A percentile compares a stretch with the other conserved stretches of the same genome.
These are phyloP conservation scores for Seiridium unicorne DNA, from an alignment of 2,329 filamentous ascomycete species.

Conservation along the genomic window DNA sequence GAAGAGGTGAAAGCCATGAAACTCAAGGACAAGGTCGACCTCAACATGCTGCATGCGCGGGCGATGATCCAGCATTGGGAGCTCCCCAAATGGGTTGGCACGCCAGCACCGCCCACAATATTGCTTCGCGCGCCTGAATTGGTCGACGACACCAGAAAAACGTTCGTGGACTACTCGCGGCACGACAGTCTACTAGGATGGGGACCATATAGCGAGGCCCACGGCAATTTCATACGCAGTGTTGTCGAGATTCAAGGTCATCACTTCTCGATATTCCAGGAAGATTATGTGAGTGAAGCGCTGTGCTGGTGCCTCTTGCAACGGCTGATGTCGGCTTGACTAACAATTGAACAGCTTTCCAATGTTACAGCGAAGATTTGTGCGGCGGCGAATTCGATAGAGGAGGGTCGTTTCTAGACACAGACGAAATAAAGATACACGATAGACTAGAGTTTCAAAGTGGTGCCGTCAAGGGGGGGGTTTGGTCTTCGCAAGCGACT, in stretches of 20 bases:
- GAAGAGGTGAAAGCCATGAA: constrained; percentile 26
- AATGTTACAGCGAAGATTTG: constrained; percentile 23
- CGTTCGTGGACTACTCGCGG: constrained; percentile 43
- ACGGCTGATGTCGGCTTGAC: not conserved
- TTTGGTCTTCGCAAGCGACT: too few relatives aligned
- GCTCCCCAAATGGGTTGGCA: constrained; percentile 19
- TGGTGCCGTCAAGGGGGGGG: too few relatives aligned
- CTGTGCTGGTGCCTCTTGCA: not conserved
- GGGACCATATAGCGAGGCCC: constrained; percentile 37
- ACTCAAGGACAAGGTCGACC: constrained; percentile 25
- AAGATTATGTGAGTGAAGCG: constrained; percentile 21
- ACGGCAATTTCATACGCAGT: constrained; percentile 39
- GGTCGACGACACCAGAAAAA: constrained; percentile 31
- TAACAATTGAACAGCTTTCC: constrained; percentile 16
- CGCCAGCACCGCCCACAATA: constrained; percentile 36
- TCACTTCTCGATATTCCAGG: constrained; percentile 41
- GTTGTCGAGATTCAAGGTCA: constrained; percentile 50
- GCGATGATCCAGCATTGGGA: constrained; percentile 27
- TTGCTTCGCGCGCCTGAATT: constrained; percentile 43
- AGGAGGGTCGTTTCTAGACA: constrained; percentile 9
- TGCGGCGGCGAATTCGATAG: constrained; percentile 20
- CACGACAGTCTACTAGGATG: constrained; percentile 44
- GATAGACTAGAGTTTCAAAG: not conserved
- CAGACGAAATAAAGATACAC: constrained; percentile 7
- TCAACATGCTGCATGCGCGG: constrained; percentile 30